Conservation (phyloP, 139 green algal genomes). For the Volvox africanus region DNA sequence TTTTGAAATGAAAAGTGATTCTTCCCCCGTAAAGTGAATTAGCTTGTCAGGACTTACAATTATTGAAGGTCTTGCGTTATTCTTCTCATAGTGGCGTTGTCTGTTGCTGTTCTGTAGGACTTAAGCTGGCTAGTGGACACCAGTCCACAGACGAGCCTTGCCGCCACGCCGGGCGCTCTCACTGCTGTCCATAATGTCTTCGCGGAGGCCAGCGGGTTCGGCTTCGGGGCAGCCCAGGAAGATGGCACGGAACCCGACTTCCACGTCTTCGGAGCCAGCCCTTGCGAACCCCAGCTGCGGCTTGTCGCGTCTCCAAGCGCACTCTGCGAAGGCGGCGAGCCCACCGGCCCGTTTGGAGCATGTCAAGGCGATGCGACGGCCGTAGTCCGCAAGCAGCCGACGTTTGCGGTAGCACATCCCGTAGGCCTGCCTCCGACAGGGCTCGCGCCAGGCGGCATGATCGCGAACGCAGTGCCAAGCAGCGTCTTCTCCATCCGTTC, state of each 20-base stretch:
- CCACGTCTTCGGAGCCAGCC: background rate
- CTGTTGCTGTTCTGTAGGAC: conserved; percentile 12
- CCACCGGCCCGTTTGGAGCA: background rate
- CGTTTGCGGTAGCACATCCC: background rate
- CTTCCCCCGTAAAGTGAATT: no score
- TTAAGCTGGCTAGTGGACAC: conserved; percentile 34
- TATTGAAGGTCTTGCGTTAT: no score
- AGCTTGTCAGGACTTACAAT: no score
- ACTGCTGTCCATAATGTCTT: background rate
- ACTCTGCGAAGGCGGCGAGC: background rate
- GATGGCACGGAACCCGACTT: background rate
- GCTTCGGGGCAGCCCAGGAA: background rate
- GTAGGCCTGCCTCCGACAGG: background rate
- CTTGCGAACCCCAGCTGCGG: background rate
- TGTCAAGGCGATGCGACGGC: background rate
- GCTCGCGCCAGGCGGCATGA: background rate
- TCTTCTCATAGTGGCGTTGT: no score
- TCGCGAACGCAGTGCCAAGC: background rate
- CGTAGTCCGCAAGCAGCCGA: background rate
- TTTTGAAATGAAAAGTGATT: no score
- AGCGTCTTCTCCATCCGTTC: background rate
- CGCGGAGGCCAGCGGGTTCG: background rate
- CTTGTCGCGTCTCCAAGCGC: background rate
- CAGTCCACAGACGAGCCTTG: conserved; percentile 5
- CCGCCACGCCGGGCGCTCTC: background rate